Evolutionary conservation across 306 rosid species (phyloP).

Genomic region (Aeschynomene evenia): DNA sequence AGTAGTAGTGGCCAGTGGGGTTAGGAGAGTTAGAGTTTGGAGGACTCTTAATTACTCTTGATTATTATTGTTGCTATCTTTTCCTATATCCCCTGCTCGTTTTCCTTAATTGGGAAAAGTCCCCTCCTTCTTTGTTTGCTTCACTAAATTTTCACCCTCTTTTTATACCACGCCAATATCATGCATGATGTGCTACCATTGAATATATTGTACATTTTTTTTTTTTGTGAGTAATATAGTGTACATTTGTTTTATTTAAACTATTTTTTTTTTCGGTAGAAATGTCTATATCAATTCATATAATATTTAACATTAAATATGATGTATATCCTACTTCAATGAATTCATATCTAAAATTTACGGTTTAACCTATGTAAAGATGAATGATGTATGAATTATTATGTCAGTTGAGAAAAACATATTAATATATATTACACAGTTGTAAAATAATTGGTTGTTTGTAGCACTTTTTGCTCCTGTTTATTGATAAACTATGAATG

Average conservation of each 20-base stretch:
- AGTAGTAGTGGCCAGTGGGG: constrained; percentile 39
- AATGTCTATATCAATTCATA: too few relatives aligned
- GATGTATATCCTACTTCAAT: too few relatives aligned
- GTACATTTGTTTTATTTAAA: too few relatives aligned
- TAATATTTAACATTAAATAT: too few relatives aligned
- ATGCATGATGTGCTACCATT: neutral
- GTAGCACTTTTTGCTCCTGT: neutral
- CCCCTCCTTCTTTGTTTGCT: neutral
- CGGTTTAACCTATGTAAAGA: too few relatives aligned
- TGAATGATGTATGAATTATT: too few relatives aligned
- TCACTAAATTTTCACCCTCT: neutral
- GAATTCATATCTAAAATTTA: too few relatives aligned
- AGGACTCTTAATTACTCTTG: neutral
- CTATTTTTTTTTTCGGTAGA: too few relatives aligned
- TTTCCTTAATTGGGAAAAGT: constrained; percentile 44
- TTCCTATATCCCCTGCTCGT: constrained; percentile 5
- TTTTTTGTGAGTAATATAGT: too few relatives aligned
- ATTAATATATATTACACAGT: too few relatives aligned
- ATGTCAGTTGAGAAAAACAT: too few relatives aligned
- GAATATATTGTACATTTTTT: neutral
- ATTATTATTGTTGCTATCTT: constrained; percentile 25
- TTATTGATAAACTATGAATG: neutral
- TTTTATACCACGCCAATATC: neutral
- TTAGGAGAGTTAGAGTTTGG: constrained; percentile 1
- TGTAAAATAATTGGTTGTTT: neutral